Conservation (phyloP, 2,329 filamentous ascomycete genomes). For the Alternaria gansuensis region DNA sequence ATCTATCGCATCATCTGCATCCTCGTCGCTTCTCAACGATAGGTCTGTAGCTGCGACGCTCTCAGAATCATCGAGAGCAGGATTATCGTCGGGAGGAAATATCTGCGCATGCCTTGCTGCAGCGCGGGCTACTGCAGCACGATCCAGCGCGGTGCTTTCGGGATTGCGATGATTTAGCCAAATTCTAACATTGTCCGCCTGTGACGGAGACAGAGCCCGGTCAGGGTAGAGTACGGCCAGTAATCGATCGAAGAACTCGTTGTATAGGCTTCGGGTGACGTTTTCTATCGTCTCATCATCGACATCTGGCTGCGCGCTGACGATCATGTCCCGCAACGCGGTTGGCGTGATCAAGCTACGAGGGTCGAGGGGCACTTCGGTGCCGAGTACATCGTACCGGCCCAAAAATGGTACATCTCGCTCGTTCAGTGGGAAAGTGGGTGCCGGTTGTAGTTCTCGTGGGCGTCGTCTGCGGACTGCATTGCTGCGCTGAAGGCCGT, state of each 20-base stretch:
- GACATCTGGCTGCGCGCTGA: constrained; percentile 29
- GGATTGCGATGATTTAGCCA: constrained; percentile 34
- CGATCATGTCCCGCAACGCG: constrained; percentile 38
- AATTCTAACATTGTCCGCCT: constrained; percentile 30
- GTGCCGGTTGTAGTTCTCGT: constrained; percentile 33
- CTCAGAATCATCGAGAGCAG: constrained; percentile 33
- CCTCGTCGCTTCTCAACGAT: constrained; percentile 43
- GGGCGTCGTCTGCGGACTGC: constrained; percentile 65
- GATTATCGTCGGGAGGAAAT: constrained; percentile 18
- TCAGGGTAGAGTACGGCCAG: constrained; percentile 35
- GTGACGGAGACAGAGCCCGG: constrained; percentile 29
- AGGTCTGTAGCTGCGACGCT: constrained; percentile 47
- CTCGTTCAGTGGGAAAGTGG: constrained; percentile 27
- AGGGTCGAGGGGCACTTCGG: constrained; percentile 34
- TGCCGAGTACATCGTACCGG: constrained; percentile 40
- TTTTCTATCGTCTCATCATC: constrained; percentile 33
- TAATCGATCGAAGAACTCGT: constrained; percentile 44
- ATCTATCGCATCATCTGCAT: constrained; percentile 51
- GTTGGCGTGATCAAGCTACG: constrained; percentile 30
- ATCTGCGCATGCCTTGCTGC: constrained; percentile 34
- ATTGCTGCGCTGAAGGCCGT: constrained; percentile 69
- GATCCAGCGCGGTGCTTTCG: constrained; percentile 12
- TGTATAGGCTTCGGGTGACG: constrained; percentile 38
- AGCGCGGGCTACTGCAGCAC: constrained; percentile 28
- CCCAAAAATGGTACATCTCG: constrained; percentile 36